Conservation (phyloP, 2,329 filamentous ascomycete species). For the Botrytis paeoniae region DNA sequence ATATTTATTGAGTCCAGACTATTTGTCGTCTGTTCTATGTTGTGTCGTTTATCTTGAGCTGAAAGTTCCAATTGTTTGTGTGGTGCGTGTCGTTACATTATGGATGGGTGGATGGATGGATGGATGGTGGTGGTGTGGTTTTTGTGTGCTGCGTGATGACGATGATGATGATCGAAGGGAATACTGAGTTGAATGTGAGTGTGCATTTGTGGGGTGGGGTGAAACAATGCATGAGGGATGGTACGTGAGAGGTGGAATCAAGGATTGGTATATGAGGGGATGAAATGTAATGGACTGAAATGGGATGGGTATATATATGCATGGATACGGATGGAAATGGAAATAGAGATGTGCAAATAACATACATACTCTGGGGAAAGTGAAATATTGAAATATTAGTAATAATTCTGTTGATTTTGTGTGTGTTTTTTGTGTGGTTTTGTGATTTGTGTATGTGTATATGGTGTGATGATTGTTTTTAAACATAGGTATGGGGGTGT, state of each 20-base stretch:
- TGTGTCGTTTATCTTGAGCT: not conserved
- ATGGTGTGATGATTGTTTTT: no score
- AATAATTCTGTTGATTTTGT: not conserved
- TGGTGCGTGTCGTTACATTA: conserved; percentile 9
- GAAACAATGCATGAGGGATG: not conserved
- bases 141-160: not conserved
- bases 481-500: no score
- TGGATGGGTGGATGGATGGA: not conserved
- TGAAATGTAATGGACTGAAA: not conserved
- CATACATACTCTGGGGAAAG: not conserved
- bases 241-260: not conserved
- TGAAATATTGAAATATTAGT: not conserved
- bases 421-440: not conserved
- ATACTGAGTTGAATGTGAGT: not conserved
- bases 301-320: not conserved
- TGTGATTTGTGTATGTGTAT: no score
- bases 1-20: not conserved
- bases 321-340: not conserved
- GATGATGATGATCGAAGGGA: not conserved
- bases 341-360: not conserved
- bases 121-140: not conserved
- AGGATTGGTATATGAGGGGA: not conserved
- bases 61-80: not conserved
- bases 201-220: not conserved
- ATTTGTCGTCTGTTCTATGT: not conserved